Conservation (phyloP, 2,329 filamentous ascomycete species). For the Alternaria postmessia region DNA sequence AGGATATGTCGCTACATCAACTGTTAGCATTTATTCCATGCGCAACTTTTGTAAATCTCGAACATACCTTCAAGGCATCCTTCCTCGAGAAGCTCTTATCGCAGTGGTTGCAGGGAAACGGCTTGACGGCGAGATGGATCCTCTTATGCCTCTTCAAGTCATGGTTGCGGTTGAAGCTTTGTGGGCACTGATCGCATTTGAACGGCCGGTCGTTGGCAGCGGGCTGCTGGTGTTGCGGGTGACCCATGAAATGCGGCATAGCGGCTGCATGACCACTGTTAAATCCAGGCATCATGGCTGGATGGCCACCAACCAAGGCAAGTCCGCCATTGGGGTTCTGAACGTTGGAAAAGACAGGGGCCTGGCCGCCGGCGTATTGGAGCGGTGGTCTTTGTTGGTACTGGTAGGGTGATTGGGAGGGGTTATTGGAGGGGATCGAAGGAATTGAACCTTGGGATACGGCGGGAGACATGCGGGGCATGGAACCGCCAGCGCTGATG, state of each 20-base stretch:
- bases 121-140: constrained; percentile 94
- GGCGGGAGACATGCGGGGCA: constrained; percentile 63
- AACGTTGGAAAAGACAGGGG: constrained; percentile 80
- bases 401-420: constrained; percentile 54
- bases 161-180: constrained; percentile 96
- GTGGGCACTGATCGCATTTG: constrained; percentile 90
- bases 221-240: constrained; percentile 60
- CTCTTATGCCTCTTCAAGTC: constrained; percentile 95
- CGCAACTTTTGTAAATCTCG: neutral
- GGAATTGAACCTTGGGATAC: constrained; percentile 55
- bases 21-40: constrained; percentile 46
- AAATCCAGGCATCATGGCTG: constrained; percentile 65
- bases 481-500: constrained; percentile 55
- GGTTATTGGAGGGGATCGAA: constrained; percentile 58
- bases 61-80: constrained; percentile 90
- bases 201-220: constrained; percentile 83
- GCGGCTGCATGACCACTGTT: constrained; percentile 69
- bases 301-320: constrained; percentile 70
- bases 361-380: constrained; percentile 57
- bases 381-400: constrained; percentile 57
- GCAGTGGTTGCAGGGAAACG: constrained; percentile 88
- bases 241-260: constrained; percentile 69
- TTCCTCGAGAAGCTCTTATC: constrained; percentile 98
- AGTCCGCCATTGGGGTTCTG: constrained; percentile 76
- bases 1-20: constrained; percentile 67